Evolutionary conservation across 371 early-diverging fungal genomes (phyloP).

Genomic region (Chytridiales sp.): DNA sequence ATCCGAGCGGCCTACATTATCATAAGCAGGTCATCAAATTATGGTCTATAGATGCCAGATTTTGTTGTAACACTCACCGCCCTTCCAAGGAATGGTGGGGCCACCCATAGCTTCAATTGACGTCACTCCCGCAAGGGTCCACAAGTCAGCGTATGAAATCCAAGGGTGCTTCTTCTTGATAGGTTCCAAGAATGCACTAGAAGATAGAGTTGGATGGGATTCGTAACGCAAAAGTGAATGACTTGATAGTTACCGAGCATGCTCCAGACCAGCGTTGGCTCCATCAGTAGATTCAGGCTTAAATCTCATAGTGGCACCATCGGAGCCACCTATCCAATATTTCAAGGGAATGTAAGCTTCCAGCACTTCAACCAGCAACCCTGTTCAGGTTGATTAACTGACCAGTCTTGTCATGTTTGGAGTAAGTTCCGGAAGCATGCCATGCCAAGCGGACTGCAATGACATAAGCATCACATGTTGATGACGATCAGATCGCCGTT

Average conservation of each 20-base stretch:
- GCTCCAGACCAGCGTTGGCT: slow-evolving; percentile 83
- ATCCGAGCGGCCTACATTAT: slow-evolving; percentile 67
- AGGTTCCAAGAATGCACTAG: slow-evolving; percentile 65
- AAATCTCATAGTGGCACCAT: slow-evolving; percentile 85
- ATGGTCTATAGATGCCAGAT: neutral
- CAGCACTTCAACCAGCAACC: slow-evolving; percentile 28
- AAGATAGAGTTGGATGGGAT: too few species aligned
- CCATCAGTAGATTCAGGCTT: slow-evolving; percentile 76
- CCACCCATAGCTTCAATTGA: slow-evolving; percentile 88
- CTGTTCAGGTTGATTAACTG: neutral
- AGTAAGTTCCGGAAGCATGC: slow-evolving; percentile 92
- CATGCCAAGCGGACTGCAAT: slow-evolving; percentile 76
- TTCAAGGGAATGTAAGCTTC: too few species aligned
- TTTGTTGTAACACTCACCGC: slow-evolving; percentile 41
- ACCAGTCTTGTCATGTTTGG: slow-evolving; percentile 65
- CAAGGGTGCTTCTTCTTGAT: slow-evolving; percentile 84
- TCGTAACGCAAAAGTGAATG: neutral
- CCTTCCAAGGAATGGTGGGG: slow-evolving; percentile 82
- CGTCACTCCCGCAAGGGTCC: slow-evolving; percentile 88
- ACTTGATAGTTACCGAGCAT: slow-evolving; percentile 50
- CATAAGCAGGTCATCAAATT: neutral
- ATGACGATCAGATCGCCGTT: too few species aligned
- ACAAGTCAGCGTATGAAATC: slow-evolving; percentile 90
- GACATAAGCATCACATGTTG: too few species aligned
- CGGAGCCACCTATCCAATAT: too few species aligned